Base-by-base conservation (phyloP, 2,329 filamentous ascomycete species). In the Colletotrichum sp. region DNA sequence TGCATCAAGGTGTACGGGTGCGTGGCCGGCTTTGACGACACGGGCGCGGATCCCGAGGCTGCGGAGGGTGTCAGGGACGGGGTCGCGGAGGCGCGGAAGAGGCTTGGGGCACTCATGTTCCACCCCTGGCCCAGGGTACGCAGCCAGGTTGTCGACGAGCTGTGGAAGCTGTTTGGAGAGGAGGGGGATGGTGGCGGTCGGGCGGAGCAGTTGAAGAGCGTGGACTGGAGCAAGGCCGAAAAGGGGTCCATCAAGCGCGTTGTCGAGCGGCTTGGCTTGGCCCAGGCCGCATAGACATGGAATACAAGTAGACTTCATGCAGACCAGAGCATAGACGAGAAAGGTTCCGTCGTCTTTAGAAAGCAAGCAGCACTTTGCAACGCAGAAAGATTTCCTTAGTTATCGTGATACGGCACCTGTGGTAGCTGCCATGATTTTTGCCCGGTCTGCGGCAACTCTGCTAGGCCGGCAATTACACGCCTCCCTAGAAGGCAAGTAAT, bases 111-210 rank as follows among this genome's bases (percentile, higher is more conserved):
- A 26, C 91, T 98, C 87, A 86, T 98, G 77, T 84, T 92, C 73
- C 96, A 98, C 86, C 95, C 95, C 1, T 98, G 95, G 88, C 95
- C 96, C 7, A 90, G 91, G 80, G 92, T 97, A 78, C 85, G 92
- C 75, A 89, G 84, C 75, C 82, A 87, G 61, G 91, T 91, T 18
- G 88, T 91, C 6, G 92, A 94, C 78, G 90, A 91, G 82, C 81
- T 93, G 38, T 93, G 89, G 90, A 85, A 82, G 21, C 78, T 89
- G 71, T 78, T 85, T 34, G 81, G 81, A 9, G 81, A 81, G 34
- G 77, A 78, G 8, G 61, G 28, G 4, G 55, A 7, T 21, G 43
- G 43, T 21, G 5, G n/a, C 12, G n/a, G 81, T 12, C 73, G 78
- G 28, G 77, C 77, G 10, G 82, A 79, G 21, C 79, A 82, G 71